Conservation (phyloP, 768 basidiomycete species). For the Antrodiella citrinella region DNA sequence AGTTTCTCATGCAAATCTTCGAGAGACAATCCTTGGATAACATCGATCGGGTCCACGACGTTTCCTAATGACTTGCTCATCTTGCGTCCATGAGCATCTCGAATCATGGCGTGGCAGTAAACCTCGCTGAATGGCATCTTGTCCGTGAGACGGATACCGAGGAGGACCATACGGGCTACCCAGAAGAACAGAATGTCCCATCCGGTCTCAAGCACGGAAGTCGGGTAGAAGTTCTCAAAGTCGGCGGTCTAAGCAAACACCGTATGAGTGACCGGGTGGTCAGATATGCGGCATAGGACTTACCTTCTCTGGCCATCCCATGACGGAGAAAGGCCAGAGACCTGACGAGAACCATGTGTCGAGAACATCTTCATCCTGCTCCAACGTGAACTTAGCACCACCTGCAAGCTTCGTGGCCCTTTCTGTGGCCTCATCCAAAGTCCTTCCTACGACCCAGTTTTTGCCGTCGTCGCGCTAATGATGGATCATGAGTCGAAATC, state of each 20-base stretch:
- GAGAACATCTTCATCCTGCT: constrained; percentile 94
- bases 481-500: background rate
- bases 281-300: constrained; percentile 2
- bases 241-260: constrained; percentile 68
- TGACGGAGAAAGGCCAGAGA: constrained; percentile 94
- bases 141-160: constrained; percentile 84
- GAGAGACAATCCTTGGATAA: constrained; percentile 78
- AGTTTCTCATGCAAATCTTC: constrained; percentile 81
- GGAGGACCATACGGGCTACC: constrained; percentile 97
- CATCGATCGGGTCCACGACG: constrained; percentile 94
- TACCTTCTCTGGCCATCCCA: constrained; percentile 97
- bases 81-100: constrained; percentile 96
- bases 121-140: constrained; percentile 94
- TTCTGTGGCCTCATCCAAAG: constrained; percentile 64
- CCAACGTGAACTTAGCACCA: constrained; percentile 61
- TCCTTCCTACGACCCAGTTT: constrained; percentile 89
- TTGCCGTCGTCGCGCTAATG: constrained; percentile 56
- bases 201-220: constrained; percentile 90
- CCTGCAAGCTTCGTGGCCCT: constrained; percentile 64
- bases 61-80: constrained; percentile 99
- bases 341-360: constrained; percentile 99
- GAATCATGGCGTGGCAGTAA: constrained; percentile 96
- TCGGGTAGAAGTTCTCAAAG: constrained; percentile 75
- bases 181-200: constrained; percentile 99
- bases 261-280: background rate